Evolutionary conservation across 2,329 filamentous ascomycete species (phyloP), one percentile per base, ranked within the genome.

Genomic region (Fusarium foetens): DNA sequence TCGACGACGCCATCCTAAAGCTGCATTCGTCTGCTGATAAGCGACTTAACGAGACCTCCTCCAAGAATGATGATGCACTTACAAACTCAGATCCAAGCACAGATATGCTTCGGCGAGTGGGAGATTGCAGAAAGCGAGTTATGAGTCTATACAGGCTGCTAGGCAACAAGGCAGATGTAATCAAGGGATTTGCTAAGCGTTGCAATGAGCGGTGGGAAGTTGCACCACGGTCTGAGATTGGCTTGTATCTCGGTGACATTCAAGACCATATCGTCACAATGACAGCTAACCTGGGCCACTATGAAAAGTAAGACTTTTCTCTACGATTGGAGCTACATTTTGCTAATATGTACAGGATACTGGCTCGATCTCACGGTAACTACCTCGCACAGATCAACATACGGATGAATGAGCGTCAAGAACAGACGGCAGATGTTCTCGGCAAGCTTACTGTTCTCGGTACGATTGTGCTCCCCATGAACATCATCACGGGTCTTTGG

Each of bases 301-400:
- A 98, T 78, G 96, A 99, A 83, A 97, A 95, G 93, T 96, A 86
- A 78, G 91, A 86, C 23, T 36, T 21, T 17, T 54, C 29, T 13
- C 25, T 16, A 19, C 53, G 29, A 25, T 23, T 51, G 17, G 2
- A 51, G 13, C 17, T n/a, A n/a, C 6, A 19, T 43, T 41, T 38
- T 57, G 11, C 63, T 75, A 51, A 72, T 61, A 55, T 27, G 21
- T 35, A 7, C 73, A 96, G 94, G 78, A 93, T 99, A 54, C 87
- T 99, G 33, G 94, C 94, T 52, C 90, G 96, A 63, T 95, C 95
- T 17, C 96, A 99, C 79, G 93, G 91, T 79, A 99, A 98, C 80
- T 99, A 99, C 80, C 92, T 99, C n/a, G 96, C 96, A 1, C 96
- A 99, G 81, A 98, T 99, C 84, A 98, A 98, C 82, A 97, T 98